Evolutionary conservation across 1,284 basidiomycete species (phyloP).

Genomic region (Malassezia japonica): DNA sequence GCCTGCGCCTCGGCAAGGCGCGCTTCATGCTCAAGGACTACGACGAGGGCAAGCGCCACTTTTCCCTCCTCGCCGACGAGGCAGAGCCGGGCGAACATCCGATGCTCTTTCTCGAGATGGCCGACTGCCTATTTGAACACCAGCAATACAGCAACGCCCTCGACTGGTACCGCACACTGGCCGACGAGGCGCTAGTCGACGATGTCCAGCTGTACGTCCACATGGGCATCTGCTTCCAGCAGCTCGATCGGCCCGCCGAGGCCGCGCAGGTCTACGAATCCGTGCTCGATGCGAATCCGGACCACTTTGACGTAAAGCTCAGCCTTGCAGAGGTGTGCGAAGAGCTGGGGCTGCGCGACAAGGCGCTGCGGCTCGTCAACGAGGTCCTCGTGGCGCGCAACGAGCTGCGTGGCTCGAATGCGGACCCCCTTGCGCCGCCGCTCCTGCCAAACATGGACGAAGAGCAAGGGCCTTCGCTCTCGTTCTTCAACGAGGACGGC

Average conservation of each 20-base stretch:
- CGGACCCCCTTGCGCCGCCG: slow-evolving; percentile 8
- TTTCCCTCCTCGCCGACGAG: slow-evolving; percentile 25
- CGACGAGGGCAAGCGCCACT: slow-evolving; percentile 64
- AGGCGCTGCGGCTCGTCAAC: slow-evolving; percentile 74
- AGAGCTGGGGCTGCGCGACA: slow-evolving; percentile 62
- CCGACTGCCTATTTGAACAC: slow-evolving; percentile 35
- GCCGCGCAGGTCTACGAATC: slow-evolving; percentile 31
- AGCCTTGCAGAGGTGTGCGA: slow-evolving; percentile 75
- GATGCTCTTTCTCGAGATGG: slow-evolving; percentile 30
- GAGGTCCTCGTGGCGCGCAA: slow-evolving; percentile 53
- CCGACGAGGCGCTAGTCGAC: slow-evolving; percentile 20
- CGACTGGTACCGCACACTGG: slow-evolving; percentile 25
- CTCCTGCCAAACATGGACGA: neutral
- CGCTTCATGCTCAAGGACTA: slow-evolving; percentile 70
- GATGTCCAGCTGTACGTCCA: slow-evolving; percentile 30
- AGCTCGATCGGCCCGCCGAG: slow-evolving; percentile 23
- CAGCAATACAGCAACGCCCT: slow-evolving; percentile 31
- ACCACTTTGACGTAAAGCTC: slow-evolving; percentile 57
- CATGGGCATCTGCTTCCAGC: slow-evolving; percentile 36
- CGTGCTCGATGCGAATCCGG: slow-evolving; percentile 67
- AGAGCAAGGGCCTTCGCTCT: slow-evolving; percentile 17
- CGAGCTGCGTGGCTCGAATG: slow-evolving; percentile 9
- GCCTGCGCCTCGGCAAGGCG: slow-evolving; percentile 75
- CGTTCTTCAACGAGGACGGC: slow-evolving; percentile 34
- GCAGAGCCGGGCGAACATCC: slow-evolving; percentile 24